phyloP scores from a whole-genome alignment of 176 grass and related monocot species.

The Pontederia crassipes region DNA sequence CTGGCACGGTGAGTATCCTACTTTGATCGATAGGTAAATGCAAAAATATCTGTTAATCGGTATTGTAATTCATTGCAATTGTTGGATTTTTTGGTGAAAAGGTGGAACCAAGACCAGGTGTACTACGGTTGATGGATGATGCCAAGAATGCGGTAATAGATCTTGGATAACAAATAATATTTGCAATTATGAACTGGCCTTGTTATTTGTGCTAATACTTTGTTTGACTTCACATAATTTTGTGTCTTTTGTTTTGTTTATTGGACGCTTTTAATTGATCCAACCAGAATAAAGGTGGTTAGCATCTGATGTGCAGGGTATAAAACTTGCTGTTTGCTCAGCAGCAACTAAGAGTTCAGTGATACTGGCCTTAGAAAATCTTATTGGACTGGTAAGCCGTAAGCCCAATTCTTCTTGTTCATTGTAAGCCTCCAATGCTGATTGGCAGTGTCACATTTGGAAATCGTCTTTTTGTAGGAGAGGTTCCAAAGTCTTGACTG shows the following conservation, averaged over 20 bases:
- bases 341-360: conserved; percentile 98
- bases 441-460: neutral
- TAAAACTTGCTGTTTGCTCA: conserved; percentile 96
- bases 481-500: conserved; percentile 76
- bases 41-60: neutral
- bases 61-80: conserved; percentile 7
- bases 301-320: conserved; percentile 46
- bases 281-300: neutral
- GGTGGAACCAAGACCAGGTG: conserved; percentile 78
- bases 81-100: conserved; percentile 18
- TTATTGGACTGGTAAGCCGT: conserved; percentile 96
- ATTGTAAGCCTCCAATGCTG: conserved; percentile 18
- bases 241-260: neutral
- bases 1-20: conserved; percentile 64
- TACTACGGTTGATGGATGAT: conserved; percentile 87
- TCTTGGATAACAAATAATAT: neutral
- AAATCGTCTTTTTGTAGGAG: conserved; percentile 36
- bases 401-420: conserved; percentile 26
- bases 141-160: conserved; percentile 87
- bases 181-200: too few species aligned
- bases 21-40: neutral
- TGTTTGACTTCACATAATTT: neutral
- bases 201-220: too few species aligned
- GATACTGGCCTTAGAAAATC: conserved; percentile 71
- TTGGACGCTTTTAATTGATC: neutral